A percentile compares a stretch with the other conserved stretches of the same genome.
These are phyloP conservation scores for Eucalyptus grandis DNA, from an alignment of 345 rosid genomes.

Conservation along the genomic window DNA sequence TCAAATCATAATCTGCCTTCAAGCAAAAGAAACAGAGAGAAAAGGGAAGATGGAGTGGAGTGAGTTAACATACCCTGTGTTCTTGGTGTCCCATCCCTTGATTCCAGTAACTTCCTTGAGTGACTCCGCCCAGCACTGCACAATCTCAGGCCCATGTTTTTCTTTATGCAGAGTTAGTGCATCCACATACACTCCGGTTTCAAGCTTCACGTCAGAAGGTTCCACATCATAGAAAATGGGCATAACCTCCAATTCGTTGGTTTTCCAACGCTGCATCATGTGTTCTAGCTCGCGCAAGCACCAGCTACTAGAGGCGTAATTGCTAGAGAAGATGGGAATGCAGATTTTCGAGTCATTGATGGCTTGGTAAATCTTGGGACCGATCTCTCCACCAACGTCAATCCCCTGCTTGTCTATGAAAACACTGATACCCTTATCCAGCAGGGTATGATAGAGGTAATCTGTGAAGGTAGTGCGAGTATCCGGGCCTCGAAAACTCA, in stretches of 20 bases:
- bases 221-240: neutral
- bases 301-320: neutral
- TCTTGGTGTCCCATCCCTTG: neutral
- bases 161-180: neutral
- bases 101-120: neutral
- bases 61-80: neutral
- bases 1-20: neutral
- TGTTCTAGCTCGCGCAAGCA: neutral
- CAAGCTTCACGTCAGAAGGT: neutral
- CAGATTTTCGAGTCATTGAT: neutral
- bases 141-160: neutral
- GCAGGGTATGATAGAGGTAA: fast-evolving
- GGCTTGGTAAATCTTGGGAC: neutral
- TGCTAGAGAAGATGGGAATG: neutral
- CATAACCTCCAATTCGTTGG: neutral
- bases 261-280: neutral
- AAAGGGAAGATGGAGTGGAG: neutral
- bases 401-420: neutral
- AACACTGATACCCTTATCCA: too few relatives aligned
- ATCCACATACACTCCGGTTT: fast-evolving
- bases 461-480: neutral
- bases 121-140: fast-evolving
- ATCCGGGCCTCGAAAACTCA: neutral
- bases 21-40: neutral
- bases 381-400: neutral